Conservation (phyloP, 2,329 filamentous ascomycete genomes). For the Cordyceps fumosorosea region DNA sequence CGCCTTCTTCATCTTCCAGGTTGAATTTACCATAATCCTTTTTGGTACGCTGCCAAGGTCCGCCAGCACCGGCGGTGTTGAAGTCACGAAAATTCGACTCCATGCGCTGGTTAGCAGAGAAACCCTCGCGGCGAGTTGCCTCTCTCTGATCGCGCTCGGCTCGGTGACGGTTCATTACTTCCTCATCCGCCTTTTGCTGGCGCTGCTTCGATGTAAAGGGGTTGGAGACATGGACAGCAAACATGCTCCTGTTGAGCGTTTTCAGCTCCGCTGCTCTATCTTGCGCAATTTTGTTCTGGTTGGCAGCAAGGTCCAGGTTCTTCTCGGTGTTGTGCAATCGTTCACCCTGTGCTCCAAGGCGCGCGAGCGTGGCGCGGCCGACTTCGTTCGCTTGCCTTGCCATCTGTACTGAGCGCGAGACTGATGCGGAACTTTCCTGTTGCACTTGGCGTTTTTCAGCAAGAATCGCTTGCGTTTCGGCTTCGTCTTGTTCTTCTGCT, state of each 20-base stretch:
- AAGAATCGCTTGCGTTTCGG: slow-evolving; percentile 60
- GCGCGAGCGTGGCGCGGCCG: slow-evolving; percentile 63
- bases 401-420: slow-evolving; percentile 34
- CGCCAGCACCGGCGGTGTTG: slow-evolving; percentile 19
- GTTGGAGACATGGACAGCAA: slow-evolving; percentile 71
- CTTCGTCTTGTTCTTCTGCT: slow-evolving; percentile 68
- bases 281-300: slow-evolving; percentile 68
- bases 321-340: slow-evolving; percentile 74
- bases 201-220: slow-evolving; percentile 68
- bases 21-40: slow-evolving; percentile 58
- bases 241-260: slow-evolving; percentile 84
- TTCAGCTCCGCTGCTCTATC: slow-evolving; percentile 79
- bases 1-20: slow-evolving; percentile 63
- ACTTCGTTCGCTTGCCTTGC: slow-evolving; percentile 43
- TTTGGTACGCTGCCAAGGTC: slow-evolving; percentile 28
- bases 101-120: slow-evolving; percentile 46
- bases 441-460: slow-evolving; percentile 59
- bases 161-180: slow-evolving; percentile 62
- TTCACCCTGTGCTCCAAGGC: slow-evolving; percentile 73
- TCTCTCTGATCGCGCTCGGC: slow-evolving; percentile 60
- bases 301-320: slow-evolving; percentile 73
- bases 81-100: slow-evolving; percentile 43
- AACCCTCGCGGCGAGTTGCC: slow-evolving; percentile 48
- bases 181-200: slow-evolving; percentile 57
- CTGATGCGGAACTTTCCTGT: slow-evolving; percentile 55